These are phyloP conservation scores for Trichoderma sp. DNA, from an alignment of 2,329 filamentous ascomycete genomes.

Conservation along the genomic window DNA sequence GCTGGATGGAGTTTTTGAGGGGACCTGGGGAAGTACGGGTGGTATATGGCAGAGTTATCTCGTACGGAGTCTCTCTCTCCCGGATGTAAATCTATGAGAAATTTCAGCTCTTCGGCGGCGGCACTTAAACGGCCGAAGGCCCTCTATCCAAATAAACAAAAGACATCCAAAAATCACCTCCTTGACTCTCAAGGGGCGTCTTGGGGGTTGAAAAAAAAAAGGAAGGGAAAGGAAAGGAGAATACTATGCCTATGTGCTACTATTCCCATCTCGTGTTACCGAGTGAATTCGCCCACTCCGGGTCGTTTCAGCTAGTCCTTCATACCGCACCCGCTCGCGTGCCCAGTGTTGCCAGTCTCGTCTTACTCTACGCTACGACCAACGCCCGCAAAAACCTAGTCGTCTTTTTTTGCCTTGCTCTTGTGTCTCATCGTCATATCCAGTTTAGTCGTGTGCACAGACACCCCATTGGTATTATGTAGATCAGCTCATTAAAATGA, in stretches of 20 bases:
- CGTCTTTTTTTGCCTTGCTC: background rate
- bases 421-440: background rate
- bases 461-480: background rate
- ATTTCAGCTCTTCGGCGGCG: background rate
- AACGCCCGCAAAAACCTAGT: background rate
- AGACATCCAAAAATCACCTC: background rate
- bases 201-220: background rate
- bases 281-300: background rate
- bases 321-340: background rate
- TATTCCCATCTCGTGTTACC: background rate
- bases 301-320: background rate
- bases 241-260: background rate
- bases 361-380: background rate
- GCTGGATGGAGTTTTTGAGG: background rate
- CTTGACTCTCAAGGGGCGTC: background rate
- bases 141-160: background rate
- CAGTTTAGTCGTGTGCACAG: background rate
- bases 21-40: background rate
- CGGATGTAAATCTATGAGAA: background rate
- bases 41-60: background rate
- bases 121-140: background rate
- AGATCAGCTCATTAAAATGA: background rate
- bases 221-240: background rate
- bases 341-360: background rate
- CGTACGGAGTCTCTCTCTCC: background rate